These are phyloP conservation scores for Kingdonia uniflora DNA, from an alignment of 164 flowering plant genomes.

Conservation along the genomic window DNA sequence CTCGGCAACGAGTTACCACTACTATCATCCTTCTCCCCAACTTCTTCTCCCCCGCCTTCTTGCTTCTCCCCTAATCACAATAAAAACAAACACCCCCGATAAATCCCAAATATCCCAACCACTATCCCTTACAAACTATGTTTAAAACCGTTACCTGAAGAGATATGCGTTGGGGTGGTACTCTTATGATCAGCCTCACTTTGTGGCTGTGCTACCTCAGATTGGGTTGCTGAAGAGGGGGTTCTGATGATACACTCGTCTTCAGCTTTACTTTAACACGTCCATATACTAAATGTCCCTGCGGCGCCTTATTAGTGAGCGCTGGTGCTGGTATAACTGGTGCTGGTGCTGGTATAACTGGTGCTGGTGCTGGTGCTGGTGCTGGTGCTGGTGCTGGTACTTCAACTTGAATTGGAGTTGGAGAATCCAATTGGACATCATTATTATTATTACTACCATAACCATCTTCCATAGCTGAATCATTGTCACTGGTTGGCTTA, in stretches of 20 bases:
- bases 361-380: constrained; percentile 28
- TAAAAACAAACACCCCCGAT: too few species aligned
- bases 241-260: constrained; percentile 43
- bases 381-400: constrained; percentile 35
- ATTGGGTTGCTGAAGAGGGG: constrained; percentile 17
- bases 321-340: too few species aligned
- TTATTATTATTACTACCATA: constrained; percentile 19
- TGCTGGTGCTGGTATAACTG: constrained; percentile 20
- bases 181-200: constrained; percentile 37
- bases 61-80: constrained; percentile 25
- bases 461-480: constrained; percentile 30
- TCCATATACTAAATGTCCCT: constrained; percentile 35
- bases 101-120: too few species aligned
- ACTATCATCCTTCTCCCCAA: constrained; percentile 48
- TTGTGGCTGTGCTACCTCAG: constrained; percentile 21
- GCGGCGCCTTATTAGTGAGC: constrained; percentile 30
- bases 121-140: too few species aligned
- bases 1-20: constrained; percentile 38
- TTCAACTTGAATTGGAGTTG: constrained; percentile 34
- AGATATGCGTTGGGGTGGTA: background rate
- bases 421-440: constrained; percentile 5
- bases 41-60: constrained; percentile 28
- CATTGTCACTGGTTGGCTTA: constrained; percentile 18
- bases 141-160: background rate
- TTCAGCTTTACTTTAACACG: constrained; percentile 85